Evolutionary conservation across 78 protist species (phyloP), one percentile per base, ranked within the genome.

Genomic region (Tieghemostelium lacteum): DNA sequence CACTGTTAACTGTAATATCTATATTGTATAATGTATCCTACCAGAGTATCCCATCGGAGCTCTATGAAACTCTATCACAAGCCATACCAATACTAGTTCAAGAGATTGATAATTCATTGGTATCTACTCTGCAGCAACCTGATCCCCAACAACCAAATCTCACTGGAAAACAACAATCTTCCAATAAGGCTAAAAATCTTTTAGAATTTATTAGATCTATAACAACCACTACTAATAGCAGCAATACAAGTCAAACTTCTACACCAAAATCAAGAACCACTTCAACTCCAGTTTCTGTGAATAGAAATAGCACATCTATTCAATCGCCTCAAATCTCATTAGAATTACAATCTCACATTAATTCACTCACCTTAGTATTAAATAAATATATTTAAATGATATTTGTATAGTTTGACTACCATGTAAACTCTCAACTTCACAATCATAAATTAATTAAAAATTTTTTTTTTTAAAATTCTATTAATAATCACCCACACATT

Each of bases 91-190:
- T 83, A 4, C 45, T 83, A 4, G 69, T 83, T n/a, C 60, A 83
- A 58, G 91, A 83, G 36, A 20, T 83, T 17, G 91, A 83, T 42
- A 69, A 83, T 60, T 83, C 80, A 16, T 50, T 83, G 14, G 34
- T 83, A 12, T 83, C 91, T 12, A 83, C 73, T 22, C 28, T 83
- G 2, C 91, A 83, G 45, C 78, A 66, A 69, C 91, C 91, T 33
- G 91, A 83, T 22, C 91, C 91, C 1, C 16, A 54, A 2, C 40
- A 39, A 64, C 75, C 88, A 26, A 16, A 57, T 24, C 10, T 72
- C 2, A 26, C 78, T n/a, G 91, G 91, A n/a, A 83, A 83, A 58
- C 16, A 34, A 36, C 91, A 83, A 69, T 73, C 78, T 28, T 45
- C 58, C 22, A 45, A 55, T 37, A 83, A 83, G 33, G 22, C 91